Percentiles rank a stretch among this genome's conserved stretches.
phyloP scores from a whole-genome alignment of 2,329 filamentous ascomycete species.

The Endothia cerciana region DNA sequence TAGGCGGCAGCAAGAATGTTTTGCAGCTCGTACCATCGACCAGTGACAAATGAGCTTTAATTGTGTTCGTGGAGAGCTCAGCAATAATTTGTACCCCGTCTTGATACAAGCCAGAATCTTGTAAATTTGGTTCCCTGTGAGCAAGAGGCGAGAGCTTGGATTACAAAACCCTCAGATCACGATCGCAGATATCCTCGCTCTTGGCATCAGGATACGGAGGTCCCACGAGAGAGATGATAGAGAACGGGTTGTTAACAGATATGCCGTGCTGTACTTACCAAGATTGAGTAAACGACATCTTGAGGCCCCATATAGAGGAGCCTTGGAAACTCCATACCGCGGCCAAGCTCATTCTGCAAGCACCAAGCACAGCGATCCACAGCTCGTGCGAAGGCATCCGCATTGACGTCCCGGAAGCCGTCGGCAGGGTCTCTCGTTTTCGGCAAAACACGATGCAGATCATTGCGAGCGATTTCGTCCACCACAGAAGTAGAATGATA shows the following conservation, averaged over 20 bases:
- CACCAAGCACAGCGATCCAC: slow-evolving; percentile 37
- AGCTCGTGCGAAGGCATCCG: slow-evolving; percentile 29
- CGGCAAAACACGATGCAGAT: slow-evolving; percentile 32
- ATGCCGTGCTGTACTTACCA: slow-evolving; percentile 17
- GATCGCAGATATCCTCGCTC: too few species aligned
- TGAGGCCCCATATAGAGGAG: slow-evolving; percentile 36
- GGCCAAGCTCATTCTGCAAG: slow-evolving; percentile 34
- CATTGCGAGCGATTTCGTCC: slow-evolving; percentile 32
- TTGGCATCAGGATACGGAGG: too few species aligned
- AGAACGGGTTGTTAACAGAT: too few species aligned
- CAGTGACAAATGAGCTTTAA: slow-evolving; percentile 33
- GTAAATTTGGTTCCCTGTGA: slow-evolving; percentile 23
- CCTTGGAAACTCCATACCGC: slow-evolving; percentile 33
- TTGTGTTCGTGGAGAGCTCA: slow-evolving; percentile 34
- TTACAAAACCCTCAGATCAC: too few species aligned
- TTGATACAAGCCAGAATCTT: slow-evolving; percentile 41
- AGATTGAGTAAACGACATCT: slow-evolving; percentile 41
- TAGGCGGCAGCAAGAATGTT: slow-evolving; percentile 25
- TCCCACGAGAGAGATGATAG: too few species aligned
- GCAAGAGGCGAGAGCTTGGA: not conserved
- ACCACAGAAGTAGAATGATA: slow-evolving; percentile 17
- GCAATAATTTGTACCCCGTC: slow-evolving; percentile 42
- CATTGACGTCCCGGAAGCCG: slow-evolving; percentile 33
- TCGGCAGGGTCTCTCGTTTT: slow-evolving; percentile 32
- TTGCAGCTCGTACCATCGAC: slow-evolving; percentile 26